These are phyloP conservation scores for Zygosaccharomyces pseudobailii DNA, from an alignment of 1,139 yeast species.

Conservation along the genomic window DNA sequence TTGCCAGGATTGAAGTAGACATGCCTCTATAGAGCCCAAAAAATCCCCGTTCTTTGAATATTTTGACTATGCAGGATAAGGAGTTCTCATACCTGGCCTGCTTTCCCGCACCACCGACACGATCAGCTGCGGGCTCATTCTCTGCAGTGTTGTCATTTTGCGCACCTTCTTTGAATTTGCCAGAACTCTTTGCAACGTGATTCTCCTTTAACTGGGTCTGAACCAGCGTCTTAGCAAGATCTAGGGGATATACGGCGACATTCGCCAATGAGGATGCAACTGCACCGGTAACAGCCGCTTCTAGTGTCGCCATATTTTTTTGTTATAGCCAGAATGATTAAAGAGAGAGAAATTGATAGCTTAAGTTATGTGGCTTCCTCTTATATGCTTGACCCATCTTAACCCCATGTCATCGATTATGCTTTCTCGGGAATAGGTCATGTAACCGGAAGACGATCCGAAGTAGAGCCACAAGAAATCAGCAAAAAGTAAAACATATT, in stretches of 20 bases:
- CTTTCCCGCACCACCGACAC: not conserved
- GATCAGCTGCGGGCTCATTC: constrained; percentile 17
- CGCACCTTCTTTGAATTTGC: constrained; percentile 12
- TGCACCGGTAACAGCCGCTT: constrained; percentile 81
- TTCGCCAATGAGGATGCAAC: constrained; percentile 80
- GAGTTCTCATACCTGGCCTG: constrained; percentile 48
- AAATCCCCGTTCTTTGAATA: constrained; percentile 61
- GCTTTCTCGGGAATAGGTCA: not conserved
- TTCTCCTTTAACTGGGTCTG: constrained; percentile 50
- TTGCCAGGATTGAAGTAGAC: constrained; percentile 62
- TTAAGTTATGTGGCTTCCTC: too few relatives aligned
- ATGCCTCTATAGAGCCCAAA: constrained; percentile 73
- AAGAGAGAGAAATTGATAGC: too few relatives aligned
- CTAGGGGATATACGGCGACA: constrained; percentile 72
- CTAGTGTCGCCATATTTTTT: constrained; percentile 43
- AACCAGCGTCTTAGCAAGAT: constrained; percentile 64
- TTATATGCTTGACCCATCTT: too few relatives aligned
- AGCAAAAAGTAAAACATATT: too few relatives aligned
- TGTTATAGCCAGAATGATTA: too few relatives aligned
- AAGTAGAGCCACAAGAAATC: too few relatives aligned
- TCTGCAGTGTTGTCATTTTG: constrained; percentile 11
- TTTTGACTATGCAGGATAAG: constrained; percentile 57
- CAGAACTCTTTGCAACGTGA: constrained; percentile 21
- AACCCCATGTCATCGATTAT: not conserved
- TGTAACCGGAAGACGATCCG: not conserved